A percentile compares a stretch with the other conserved stretches of the same genome.
phyloP scores from a whole-genome alignment of 345 rosid genomes.

The Salix suchowensis region DNA sequence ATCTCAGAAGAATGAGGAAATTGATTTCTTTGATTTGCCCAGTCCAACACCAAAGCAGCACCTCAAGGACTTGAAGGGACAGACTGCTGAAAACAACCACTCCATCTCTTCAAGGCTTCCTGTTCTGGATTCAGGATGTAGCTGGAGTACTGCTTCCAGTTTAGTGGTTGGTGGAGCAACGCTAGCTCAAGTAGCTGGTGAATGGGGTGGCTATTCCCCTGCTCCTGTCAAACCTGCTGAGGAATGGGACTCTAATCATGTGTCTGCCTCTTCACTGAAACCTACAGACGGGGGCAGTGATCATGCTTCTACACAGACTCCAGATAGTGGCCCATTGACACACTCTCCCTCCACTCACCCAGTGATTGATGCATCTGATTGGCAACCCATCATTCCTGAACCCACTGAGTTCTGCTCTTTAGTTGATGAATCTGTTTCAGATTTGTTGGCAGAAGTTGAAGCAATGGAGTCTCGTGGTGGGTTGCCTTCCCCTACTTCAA shows the following conservation, averaged over 20 bases:
- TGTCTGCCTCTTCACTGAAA: constrained; percentile 47
- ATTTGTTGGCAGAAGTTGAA: constrained; percentile 97
- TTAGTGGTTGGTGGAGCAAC: constrained; percentile 50
- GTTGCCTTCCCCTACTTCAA: constrained; percentile 75
- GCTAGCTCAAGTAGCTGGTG: constrained; percentile 52
- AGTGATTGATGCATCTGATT: constrained; percentile 45
- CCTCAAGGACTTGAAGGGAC: constrained; percentile 41
- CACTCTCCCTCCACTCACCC: constrained; percentile 35
- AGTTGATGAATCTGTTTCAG: constrained; percentile 94
- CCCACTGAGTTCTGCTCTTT: constrained; percentile 52
- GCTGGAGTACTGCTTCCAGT: constrained; percentile 70
- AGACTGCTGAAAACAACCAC: constrained; percentile 43
- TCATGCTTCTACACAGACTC: constrained; percentile 60
- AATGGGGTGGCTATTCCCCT: constrained; percentile 47
- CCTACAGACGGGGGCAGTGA: constrained; percentile 38
- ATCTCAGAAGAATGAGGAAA: constrained; percentile 39
- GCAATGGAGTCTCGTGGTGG: constrained; percentile 87
- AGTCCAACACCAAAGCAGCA: constrained; percentile 45
- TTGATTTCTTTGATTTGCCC: constrained; percentile 45
- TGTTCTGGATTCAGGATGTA: constrained; percentile 58
- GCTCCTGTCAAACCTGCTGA: constrained; percentile 36
- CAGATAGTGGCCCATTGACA: constrained; percentile 48
- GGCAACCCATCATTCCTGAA: constrained; percentile 69
- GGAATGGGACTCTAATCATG: constrained; percentile 45
- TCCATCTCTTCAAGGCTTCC: constrained; percentile 43